Conservation (phyloP, 2,329 filamentous ascomycete genomes). For the Anisogramma anomala region DNA sequence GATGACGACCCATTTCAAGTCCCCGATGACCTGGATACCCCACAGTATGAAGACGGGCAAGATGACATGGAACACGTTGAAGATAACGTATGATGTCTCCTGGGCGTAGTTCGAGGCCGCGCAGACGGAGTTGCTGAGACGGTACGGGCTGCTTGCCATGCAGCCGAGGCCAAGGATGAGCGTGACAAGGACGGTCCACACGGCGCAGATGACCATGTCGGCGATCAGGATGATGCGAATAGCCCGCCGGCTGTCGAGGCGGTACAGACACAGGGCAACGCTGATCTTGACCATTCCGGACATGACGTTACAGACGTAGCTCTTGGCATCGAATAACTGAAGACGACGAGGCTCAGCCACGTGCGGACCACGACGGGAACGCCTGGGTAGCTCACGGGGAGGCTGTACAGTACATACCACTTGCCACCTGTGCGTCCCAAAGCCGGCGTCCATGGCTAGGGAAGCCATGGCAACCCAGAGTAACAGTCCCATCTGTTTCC, state of each 20-base stretch:
- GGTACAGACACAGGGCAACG: conserved; percentile 11
- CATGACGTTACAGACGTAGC: conserved; percentile 10
- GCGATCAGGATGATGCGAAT: conserved; percentile 5
- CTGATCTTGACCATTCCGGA: conserved; percentile 11
- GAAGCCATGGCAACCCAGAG: conserved; percentile 4
- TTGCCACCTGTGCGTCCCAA: neutral
- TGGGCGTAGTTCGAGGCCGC: conserved; percentile 7
- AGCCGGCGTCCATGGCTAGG: neutral
- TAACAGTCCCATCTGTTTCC: conserved; percentile 6
- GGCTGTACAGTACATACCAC: neutral
- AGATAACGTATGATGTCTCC: conserved; percentile 11
- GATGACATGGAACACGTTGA: conserved; percentile 7
- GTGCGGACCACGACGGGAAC: neutral
- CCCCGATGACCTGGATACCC: conserved; percentile 7
- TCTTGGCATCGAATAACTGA: conserved; percentile 7
- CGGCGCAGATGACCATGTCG: conserved; percentile 7
- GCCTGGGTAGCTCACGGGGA: neutral
- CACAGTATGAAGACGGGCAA: conserved; percentile 12
- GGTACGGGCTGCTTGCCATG: neutral
- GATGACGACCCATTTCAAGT: conserved; percentile 9
- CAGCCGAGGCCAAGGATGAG: conserved; percentile 11
- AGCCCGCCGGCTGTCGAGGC: conserved; percentile 6
- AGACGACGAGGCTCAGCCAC: neutral
- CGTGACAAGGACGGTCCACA: conserved; percentile 8
- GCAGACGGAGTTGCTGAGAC: conserved; percentile 3